Evolutionary conservation across 805 yeast genomes (phyloP), one percentile per base, ranked within the genome.

Genomic region (Maudiozyma bulderi): DNA sequence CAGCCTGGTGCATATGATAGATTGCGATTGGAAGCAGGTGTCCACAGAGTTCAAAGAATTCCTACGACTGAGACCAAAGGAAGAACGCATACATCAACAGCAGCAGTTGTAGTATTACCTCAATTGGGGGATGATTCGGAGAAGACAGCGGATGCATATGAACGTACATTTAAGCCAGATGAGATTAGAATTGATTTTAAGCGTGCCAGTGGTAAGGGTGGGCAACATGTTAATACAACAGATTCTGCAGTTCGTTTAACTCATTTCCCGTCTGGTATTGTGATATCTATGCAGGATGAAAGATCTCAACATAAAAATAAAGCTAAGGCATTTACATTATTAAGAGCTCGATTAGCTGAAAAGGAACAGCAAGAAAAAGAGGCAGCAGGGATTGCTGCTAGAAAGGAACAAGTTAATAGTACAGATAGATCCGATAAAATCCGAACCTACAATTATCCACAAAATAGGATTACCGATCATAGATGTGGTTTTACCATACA

Each of bases 151-250:
- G 70, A 77, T 48, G 73, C 75, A 1, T 77, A 73, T 44, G 91
- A 85, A 57, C 70, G 91, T 40, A 77, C 78, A 49, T 88, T 93
- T 65, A 80, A 80, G 15, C 86, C 90, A 0, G 95, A 86, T 2
- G 99, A 93, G 58, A 81, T 93, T 26, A 75, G 96, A 49, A 81
- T 93, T 4, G 99, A 93, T 63, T 89, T 93, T n/a, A 93, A 91
- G 96, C 75, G 99, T 56, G 87, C 98, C 0, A 81, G 95, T 49
- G 99, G 99, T 3, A 84, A 93, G 54, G 99, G 99, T 49, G 99
- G 99, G 0, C 99, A 91, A 70, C 98, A 91, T 62, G 99, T 91
- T 37, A 91, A 91, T 62, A 91, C 96, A 11, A 93, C 98, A 0
- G 98, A 91, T 62, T 88, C 96, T 1, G 99, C 99, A 0, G 98